Conservation (phyloP, 2,329 filamentous ascomycete species). For the Colletotrichum camelliae region DNA sequence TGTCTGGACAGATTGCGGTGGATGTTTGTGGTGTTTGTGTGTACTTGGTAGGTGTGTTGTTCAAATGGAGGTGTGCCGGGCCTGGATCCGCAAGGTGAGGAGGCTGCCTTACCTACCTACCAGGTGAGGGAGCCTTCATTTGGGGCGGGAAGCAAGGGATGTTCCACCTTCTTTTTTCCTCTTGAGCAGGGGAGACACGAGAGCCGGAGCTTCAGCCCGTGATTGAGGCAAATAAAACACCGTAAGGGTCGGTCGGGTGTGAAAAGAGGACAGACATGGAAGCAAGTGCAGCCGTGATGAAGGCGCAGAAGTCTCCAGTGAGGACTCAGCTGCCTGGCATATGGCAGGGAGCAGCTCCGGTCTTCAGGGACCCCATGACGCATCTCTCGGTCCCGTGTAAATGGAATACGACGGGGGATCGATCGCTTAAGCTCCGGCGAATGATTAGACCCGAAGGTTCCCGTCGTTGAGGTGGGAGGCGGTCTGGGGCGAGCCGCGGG, state of each 20-base stretch:
- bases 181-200: background rate
- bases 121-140: background rate
- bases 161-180: background rate
- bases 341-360: background rate
- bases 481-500: background rate
- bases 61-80: background rate
- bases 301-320: background rate
- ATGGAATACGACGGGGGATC: background rate
- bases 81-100: background rate
- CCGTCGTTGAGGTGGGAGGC: background rate
- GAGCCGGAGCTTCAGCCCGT: background rate
- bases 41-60: background rate
- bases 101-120: background rate
- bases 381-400: slow-evolving; percentile 9
- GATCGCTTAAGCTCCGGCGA: background rate
- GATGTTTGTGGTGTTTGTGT: background rate
- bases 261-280: background rate
- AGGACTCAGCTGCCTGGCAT: background rate
- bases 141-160: background rate
- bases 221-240: background rate
- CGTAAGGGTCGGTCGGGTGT: background rate
- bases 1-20: background rate
- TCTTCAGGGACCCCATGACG: slow-evolving; percentile 15
- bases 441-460: background rate
- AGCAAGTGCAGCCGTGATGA: background rate